Conservation (phyloP, 1,139 yeast genomes). For the Lipomyces yarrowii region DNA sequence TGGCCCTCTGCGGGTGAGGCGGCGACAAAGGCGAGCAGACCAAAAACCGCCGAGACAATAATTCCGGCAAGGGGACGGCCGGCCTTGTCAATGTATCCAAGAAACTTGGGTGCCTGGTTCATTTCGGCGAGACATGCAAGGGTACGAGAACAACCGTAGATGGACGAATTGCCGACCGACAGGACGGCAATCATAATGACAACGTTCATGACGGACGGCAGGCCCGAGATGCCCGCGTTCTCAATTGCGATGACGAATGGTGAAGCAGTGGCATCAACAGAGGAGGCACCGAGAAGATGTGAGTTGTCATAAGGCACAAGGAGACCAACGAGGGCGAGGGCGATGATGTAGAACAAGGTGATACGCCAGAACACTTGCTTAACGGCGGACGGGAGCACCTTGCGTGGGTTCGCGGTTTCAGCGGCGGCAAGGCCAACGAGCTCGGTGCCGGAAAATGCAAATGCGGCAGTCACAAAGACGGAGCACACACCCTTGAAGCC, state of each 20-base stretch:
- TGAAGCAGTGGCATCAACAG: slow-evolving; percentile 61
- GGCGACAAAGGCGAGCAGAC: slow-evolving; percentile 69
- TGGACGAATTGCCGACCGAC: slow-evolving; percentile 74
- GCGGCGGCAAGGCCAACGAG: slow-evolving; percentile 78
- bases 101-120: slow-evolving; percentile 71
- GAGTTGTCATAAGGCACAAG: slow-evolving; percentile 66
- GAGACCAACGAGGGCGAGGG: slow-evolving; percentile 63
- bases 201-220: slow-evolving; percentile 71
- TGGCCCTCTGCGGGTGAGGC: slow-evolving; percentile 70
- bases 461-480: slow-evolving; percentile 83
- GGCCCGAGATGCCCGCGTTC: slow-evolving; percentile 57
- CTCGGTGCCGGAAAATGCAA: slow-evolving; percentile 85
- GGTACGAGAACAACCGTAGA: slow-evolving; percentile 79
- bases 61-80: slow-evolving; percentile 78
- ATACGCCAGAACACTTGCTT: slow-evolving; percentile 74
- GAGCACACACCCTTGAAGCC: slow-evolving; percentile 82
- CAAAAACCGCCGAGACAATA: slow-evolving; percentile 57
- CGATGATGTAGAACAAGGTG: slow-evolving; percentile 62
- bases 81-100: slow-evolving; percentile 69
- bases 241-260: slow-evolving; percentile 73
- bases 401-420: slow-evolving; percentile 70
- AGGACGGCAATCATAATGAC: slow-evolving; percentile 69
- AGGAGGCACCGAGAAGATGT: slow-evolving; percentile 49
- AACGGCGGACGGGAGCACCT: slow-evolving; percentile 63
- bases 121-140: slow-evolving; percentile 78